Conservation (phyloP, 495 filamentous ascomycete species). For the Ramalina peruviana region DNA sequence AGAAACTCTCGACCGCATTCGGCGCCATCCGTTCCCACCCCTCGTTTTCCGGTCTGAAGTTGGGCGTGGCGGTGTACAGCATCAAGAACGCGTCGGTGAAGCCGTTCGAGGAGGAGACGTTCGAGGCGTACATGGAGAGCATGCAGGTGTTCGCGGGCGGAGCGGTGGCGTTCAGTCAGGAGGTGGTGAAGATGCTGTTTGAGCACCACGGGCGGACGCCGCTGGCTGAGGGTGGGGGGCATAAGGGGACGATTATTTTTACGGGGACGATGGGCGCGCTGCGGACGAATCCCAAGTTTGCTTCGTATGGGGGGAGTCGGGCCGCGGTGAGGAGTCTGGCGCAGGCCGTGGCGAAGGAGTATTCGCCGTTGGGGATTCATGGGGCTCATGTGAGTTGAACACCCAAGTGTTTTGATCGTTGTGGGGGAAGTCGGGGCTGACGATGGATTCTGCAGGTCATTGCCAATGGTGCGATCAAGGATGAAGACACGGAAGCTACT, state of each 20-base stretch:
- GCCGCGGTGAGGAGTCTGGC: constrained; percentile 29
- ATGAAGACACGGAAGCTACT: constrained; percentile 28
- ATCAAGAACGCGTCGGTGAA: constrained; percentile 32
- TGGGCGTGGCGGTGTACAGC: constrained; percentile 29
- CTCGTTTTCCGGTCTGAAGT: constrained; percentile 29
- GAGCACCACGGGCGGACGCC: constrained; percentile 26
- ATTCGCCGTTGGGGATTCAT: constrained; percentile 31
- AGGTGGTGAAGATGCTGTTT: constrained; percentile 28
- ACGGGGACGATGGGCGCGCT: constrained; percentile 34
- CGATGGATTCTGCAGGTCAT: constrained; percentile 32
- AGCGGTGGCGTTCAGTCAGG: constrained; percentile 32
- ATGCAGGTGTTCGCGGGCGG: constrained; percentile 32
- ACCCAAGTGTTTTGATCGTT: constrained; percentile 14
- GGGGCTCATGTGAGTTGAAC: constrained; percentile 27
- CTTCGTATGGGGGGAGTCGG: constrained; percentile 31
- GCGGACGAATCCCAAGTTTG: constrained; percentile 29
- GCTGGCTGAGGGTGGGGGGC: constrained; percentile 23
- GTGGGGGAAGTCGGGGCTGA: constrained; percentile 25
- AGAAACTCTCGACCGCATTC: constrained; percentile 25
- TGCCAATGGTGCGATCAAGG: constrained; percentile 30
- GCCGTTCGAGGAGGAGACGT: constrained; percentile 34
- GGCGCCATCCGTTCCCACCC: constrained; percentile 25
- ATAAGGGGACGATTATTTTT: constrained; percentile 36
- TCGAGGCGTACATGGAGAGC: constrained; percentile 27
- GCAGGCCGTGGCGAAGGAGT: constrained; percentile 32